Evolutionary conservation across 768 basidiomycete species (phyloP).

Genomic region (Butyriboletus loyo): DNA sequence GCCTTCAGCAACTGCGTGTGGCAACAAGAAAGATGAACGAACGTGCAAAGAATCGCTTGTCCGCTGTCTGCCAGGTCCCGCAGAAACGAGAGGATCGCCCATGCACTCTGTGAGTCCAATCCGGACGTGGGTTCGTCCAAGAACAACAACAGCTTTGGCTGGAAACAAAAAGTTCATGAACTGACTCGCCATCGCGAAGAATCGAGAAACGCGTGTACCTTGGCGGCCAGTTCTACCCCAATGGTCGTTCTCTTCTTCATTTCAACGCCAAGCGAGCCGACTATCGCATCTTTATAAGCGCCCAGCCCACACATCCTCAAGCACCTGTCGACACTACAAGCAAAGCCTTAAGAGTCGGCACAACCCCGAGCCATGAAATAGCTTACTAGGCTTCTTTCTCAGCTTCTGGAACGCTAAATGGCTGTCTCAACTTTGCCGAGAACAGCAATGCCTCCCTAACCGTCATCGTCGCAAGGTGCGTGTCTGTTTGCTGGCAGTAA

Average conservation of each 20-base stretch:
- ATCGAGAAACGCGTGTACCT: conserved; percentile 29
- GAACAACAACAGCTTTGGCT: conserved; percentile 80
- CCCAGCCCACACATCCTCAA: conserved; percentile 64
- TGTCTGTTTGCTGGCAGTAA: conserved; percentile 86
- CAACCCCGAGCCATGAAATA: not conserved
- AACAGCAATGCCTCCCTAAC: conserved; percentile 79
- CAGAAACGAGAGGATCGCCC: conserved; percentile 77
- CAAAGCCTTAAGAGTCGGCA: not conserved
- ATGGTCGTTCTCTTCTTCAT: conserved; percentile 82
- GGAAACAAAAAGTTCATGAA: not conserved
- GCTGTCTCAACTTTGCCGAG: conserved; percentile 79
- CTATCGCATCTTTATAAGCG: conserved; percentile 62
- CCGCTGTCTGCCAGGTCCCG: conserved; percentile 74
- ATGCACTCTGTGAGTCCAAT: conserved; percentile 82
- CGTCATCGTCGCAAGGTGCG: conserved; percentile 69
- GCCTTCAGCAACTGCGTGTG: not conserved
- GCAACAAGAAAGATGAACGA: conserved; percentile 22
- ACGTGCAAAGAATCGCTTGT: conserved; percentile 91
- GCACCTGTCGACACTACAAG: conserved; percentile 52
- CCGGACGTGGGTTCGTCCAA: conserved; percentile 89
- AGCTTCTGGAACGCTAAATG: conserved; percentile 51
- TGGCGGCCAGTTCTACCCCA: conserved; percentile 83
- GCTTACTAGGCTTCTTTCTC: conserved; percentile 83
- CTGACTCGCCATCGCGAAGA: no score
- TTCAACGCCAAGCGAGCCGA: conserved; percentile 66